phyloP scores from a whole-genome alignment of 2,329 filamentous ascomycete species.

The Calonectria honghensis region DNA sequence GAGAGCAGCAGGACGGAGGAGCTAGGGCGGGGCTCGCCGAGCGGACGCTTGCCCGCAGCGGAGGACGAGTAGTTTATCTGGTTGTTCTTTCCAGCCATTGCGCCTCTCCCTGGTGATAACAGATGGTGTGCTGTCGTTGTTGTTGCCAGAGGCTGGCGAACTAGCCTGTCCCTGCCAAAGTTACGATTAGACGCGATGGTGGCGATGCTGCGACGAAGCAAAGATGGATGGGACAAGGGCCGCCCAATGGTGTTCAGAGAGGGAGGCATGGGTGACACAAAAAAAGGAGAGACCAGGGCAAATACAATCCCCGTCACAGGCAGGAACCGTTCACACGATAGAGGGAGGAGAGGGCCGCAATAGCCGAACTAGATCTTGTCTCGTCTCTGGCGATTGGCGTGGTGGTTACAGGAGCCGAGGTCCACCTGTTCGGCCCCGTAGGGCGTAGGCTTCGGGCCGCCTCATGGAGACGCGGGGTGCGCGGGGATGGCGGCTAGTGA shows the following conservation, averaged over 20 bases:
- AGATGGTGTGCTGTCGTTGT: background rate
- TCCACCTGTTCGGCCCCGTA: conserved; percentile 43
- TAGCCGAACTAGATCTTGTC: conserved; percentile 42
- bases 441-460: conserved; percentile 42
- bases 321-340: conserved; percentile 2
- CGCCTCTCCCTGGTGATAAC: background rate
- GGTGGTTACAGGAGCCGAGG: conserved; percentile 48
- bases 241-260: conserved; percentile 42
- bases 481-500: conserved; percentile 24
- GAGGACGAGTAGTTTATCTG: conserved; percentile 42
- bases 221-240: conserved; percentile 33
- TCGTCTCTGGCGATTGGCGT: conserved; percentile 24
- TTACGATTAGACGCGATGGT: conserved; percentile 25
- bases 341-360: conserved; percentile 25
- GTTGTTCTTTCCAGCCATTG: conserved; percentile 42
- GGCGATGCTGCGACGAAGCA: conserved; percentile 29
- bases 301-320: background rate
- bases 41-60: conserved; percentile 51
- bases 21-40: conserved; percentile 75
- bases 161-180: conserved; percentile 2
- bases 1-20: conserved; percentile 90
- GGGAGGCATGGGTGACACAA: conserved; percentile 43
- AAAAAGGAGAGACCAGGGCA: background rate
- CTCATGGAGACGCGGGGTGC: conserved; percentile 30
- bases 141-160: background rate